A percentile compares a stretch with the other conserved stretches of the same genome.
Conservation (phyloP, 768 basidiomycete species). For the Boletus tomentosulus region DNA sequence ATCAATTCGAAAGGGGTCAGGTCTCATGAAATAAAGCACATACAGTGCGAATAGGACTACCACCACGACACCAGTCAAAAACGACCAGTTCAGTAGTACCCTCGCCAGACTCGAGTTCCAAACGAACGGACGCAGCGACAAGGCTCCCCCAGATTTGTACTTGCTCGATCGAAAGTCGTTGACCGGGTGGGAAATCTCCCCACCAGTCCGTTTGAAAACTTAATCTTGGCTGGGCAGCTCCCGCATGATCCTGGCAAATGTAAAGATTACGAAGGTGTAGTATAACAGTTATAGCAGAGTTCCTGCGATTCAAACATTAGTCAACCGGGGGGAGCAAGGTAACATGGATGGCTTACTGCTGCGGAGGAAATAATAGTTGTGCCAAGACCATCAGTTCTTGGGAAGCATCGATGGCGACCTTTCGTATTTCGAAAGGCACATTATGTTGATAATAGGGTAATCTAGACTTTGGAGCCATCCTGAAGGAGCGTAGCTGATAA, state of each 20-base stretch:
- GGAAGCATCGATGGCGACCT: conserved; percentile 29
- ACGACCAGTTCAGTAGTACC: conserved; percentile 29
- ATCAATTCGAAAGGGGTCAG: not conserved
- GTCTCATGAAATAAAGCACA: conserved; percentile 1
- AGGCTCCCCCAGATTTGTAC: conserved; percentile 26
- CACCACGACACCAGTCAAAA: conserved; percentile 29
- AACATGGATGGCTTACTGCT: conserved; percentile 16
- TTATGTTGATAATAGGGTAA: conserved; percentile 31
- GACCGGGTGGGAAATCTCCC: conserved; percentile 29
- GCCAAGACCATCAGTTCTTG: conserved; percentile 30
- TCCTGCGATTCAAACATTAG: conserved; percentile 13
- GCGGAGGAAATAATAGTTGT: conserved; percentile 29
- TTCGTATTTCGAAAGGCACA: conserved; percentile 32
- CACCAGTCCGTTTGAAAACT: conserved; percentile 34
- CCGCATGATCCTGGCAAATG: conserved; percentile 52
- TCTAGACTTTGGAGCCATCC: conserved; percentile 21
- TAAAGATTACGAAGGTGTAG: conserved; percentile 54
- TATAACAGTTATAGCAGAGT: conserved; percentile 21
- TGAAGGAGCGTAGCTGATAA: conserved; percentile 33
- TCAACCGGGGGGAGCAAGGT: not conserved
- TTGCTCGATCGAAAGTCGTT: conserved; percentile 29
- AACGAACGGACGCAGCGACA: conserved; percentile 24
- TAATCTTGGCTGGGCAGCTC: conserved; percentile 31
- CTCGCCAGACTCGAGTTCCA: conserved; percentile 31
- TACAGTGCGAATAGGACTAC: conserved; percentile 26